Conservation (phyloP, 2,329 filamentous ascomycete genomes). For the Xenosphaeropsis pyriputrescens region DNA sequence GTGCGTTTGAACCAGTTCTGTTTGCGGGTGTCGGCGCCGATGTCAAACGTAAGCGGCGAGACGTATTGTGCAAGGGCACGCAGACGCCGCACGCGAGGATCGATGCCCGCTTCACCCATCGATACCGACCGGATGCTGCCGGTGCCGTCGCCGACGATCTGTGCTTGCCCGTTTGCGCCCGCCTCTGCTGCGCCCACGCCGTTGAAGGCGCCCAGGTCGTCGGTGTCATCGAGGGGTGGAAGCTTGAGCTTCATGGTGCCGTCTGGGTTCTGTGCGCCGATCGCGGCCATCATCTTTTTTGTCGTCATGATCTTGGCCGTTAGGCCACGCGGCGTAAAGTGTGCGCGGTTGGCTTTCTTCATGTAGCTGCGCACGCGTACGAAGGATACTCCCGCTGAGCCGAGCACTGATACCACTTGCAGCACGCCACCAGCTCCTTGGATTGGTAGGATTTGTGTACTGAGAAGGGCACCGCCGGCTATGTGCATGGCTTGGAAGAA, state of each 20-base stretch:
- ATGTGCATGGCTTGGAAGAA: constrained; percentile 11
- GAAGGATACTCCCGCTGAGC: constrained; percentile 7
- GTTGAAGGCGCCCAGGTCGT: constrained; percentile 1
- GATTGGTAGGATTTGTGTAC: constrained; percentile 9
- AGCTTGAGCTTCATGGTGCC: constrained; percentile 6
- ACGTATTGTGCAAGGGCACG: constrained; percentile 9
- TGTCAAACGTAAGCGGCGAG: constrained; percentile 10
- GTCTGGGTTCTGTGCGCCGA: constrained; percentile 4
- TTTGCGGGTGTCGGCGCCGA: constrained; percentile 4
- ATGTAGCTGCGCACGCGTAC: constrained; percentile 6
- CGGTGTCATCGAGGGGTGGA: constrained; percentile 5
- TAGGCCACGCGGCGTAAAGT: constrained; percentile 6
- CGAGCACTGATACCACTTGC: constrained; percentile 6
- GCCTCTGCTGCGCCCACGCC: too few relatives aligned
- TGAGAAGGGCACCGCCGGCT: constrained; percentile 9
- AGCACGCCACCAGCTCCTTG: constrained; percentile 9
- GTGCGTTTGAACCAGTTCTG: constrained; percentile 5
- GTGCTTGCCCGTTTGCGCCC: not conserved
- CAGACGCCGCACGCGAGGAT: constrained; percentile 9
- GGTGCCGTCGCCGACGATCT: too few relatives aligned
- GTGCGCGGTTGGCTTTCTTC: constrained; percentile 4
- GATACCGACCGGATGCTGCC: not conserved
- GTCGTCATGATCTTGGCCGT: constrained; percentile 5
- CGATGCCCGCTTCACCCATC: constrained; percentile 1
- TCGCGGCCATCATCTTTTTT: constrained; percentile 9